These are phyloP conservation scores for Sporothrix schenckii DNA, from an alignment of 2,329 filamentous ascomycete genomes.

Conservation along the genomic window DNA sequence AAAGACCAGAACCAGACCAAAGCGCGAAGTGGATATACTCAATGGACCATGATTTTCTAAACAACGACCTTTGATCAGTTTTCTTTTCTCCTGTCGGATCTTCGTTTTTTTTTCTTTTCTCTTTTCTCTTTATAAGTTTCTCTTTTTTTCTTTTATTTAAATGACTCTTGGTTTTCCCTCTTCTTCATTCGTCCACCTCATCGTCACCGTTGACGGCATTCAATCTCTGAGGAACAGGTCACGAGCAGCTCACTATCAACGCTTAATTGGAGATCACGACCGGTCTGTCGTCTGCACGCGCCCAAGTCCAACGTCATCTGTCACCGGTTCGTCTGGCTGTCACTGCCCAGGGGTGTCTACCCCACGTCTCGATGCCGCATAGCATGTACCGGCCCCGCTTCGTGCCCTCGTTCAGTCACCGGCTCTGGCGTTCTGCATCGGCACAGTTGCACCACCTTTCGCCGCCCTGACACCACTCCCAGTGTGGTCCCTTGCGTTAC, in stretches of 20 bases:
- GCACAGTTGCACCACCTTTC: neutral
- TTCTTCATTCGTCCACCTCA: neutral
- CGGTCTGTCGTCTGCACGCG: no score
- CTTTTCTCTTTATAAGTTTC: neutral
- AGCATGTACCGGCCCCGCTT: slow-evolving; percentile 24
- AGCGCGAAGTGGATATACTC: slow-evolving; percentile 8
- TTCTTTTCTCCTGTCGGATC: neutral
- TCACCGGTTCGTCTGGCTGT: neutral
- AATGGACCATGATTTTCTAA: slow-evolving; percentile 13
- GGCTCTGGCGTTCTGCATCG: neutral
- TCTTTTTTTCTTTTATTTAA: neutral
- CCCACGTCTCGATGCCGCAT: slow-evolving; percentile 8
- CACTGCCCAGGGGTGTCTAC: neutral
- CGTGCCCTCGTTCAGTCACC: neutral
- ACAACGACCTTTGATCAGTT: neutral
- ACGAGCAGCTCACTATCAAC: no score
- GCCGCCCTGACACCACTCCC: slow-evolving; percentile 6
- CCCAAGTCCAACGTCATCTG: no score
- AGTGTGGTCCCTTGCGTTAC: neutral
- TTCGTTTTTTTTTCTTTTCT: neutral
- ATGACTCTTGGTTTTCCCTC: no score
- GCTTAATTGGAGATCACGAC: no score
- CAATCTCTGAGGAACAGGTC: neutral
- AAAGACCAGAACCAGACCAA: slow-evolving; percentile 10
- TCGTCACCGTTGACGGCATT: neutral